Percentiles rank a stretch among this genome's conserved stretches.
These are phyloP conservation scores for Telopea speciosissima DNA, from an alignment of 177 flowering plant species.

Conservation along the genomic window DNA sequence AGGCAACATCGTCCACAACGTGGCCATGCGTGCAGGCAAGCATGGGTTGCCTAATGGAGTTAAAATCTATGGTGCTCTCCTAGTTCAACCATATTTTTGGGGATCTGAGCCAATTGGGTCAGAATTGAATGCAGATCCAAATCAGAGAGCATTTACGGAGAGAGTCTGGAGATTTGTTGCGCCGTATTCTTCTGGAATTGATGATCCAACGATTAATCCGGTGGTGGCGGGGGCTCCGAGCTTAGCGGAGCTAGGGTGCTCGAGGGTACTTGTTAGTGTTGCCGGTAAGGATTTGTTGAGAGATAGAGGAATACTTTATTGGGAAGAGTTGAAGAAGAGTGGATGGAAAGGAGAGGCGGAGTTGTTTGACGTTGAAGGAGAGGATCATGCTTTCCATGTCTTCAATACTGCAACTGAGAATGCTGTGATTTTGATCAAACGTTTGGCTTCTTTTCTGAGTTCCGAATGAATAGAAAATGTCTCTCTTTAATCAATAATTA, in stretches of 20 bases:
- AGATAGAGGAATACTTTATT: slow-evolving; percentile 17
- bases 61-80: slow-evolving; percentile 21
- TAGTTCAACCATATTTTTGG: slow-evolving; percentile 40
- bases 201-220: slow-evolving; percentile 40
- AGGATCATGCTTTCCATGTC: slow-evolving; percentile 35
- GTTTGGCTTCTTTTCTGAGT: slow-evolving; percentile 23
- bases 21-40: slow-evolving; percentile 21
- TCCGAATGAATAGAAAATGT: no score
- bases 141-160: not conserved
- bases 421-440: slow-evolving; percentile 20
- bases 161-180: slow-evolving; percentile 25
- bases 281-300: slow-evolving; percentile 25
- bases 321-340: slow-evolving; percentile 21
- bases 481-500: no score
- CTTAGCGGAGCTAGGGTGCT: slow-evolving; percentile 28
- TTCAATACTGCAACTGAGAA: slow-evolving; percentile 21
- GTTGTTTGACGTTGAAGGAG: slow-evolving; percentile 32
- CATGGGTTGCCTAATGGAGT: slow-evolving; percentile 10
- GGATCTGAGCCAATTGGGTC: slow-evolving; percentile 28
- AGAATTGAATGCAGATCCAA: slow-evolving; percentile 5
- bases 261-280: slow-evolving; percentile 24
- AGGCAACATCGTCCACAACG: slow-evolving; percentile 32
- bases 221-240: slow-evolving; percentile 32
- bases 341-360: slow-evolving; percentile 37
- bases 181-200: slow-evolving; percentile 23